A percentile compares a stretch with the other conserved stretches of the same genome.
These are phyloP conservation scores for Lasiosphaeria hispida DNA, from an alignment of 495 filamentous ascomycete species.

Conservation along the genomic window DNA sequence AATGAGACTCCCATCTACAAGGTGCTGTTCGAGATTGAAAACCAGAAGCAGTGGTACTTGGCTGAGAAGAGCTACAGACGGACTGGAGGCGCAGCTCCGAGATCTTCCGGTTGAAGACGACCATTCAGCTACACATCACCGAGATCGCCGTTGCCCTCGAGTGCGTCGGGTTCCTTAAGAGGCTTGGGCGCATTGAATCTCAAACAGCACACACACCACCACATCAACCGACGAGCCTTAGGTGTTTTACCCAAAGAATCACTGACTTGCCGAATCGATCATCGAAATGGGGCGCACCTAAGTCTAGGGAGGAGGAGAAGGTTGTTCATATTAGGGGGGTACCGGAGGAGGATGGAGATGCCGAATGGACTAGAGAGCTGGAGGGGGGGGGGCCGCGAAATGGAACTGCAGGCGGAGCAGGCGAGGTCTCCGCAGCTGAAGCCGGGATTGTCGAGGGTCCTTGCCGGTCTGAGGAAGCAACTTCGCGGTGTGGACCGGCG, in stretches of 20 bases:
- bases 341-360: constrained; percentile 6
- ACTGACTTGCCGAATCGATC: too few relatives aligned
- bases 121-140: constrained; percentile 51
- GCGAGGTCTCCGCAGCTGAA: constrained; percentile 3
- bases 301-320: not conserved
- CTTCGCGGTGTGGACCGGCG: not conserved
- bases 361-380: not conserved
- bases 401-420: not conserved
- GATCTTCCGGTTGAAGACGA: constrained; percentile 51
- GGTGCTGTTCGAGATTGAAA: constrained; percentile 52
- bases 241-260: too few relatives aligned
- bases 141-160: constrained; percentile 60
- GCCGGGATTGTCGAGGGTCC: not conserved
- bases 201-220: too few relatives aligned
- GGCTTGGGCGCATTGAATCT: too few relatives aligned
- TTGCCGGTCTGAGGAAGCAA: constrained; percentile 1
- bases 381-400: constrained; percentile 1
- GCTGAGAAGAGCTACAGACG: constrained; percentile 38
- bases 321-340: not conserved
- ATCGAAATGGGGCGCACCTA: too few relatives aligned
- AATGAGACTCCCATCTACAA: constrained; percentile 52
- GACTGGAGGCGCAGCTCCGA: constrained; percentile 34
- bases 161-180: constrained; percentile 40
- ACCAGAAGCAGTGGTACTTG: constrained; percentile 25
- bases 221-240: too few relatives aligned